Evolutionary conservation across 805 yeast genomes (phyloP).

Genomic region (Lipomyces yamanashiensis): DNA sequence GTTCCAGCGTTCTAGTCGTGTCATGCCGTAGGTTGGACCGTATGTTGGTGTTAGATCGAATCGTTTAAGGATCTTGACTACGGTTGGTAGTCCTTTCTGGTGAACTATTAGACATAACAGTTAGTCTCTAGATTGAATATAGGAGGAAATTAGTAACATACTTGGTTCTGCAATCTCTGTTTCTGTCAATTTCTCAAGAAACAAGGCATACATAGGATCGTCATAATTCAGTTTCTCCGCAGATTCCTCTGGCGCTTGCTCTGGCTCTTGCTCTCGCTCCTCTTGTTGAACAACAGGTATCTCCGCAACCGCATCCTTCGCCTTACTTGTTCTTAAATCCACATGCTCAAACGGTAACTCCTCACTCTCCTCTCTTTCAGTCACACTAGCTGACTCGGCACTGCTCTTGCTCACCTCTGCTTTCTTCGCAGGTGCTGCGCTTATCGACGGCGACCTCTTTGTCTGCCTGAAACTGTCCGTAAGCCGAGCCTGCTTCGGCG

Average conservation of each 20-base stretch:
- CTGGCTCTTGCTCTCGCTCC: background rate
- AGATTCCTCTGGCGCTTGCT: constrained; percentile 1
- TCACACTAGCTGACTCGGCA: background rate
- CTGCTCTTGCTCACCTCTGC: too few relatives aligned
- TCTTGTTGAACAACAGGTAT: background rate
- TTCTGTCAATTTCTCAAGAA: constrained; percentile 1
- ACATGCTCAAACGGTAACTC: background rate
- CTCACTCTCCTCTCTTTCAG: background rate
- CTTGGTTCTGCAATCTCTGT: constrained; percentile 28
- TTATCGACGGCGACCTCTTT: constrained; percentile 11
- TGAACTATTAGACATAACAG: constrained; percentile 42
- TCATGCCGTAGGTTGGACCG: constrained; percentile 50
- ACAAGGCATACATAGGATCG: constrained; percentile 15
- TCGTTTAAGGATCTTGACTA: constrained; percentile 43
- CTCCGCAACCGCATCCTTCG: background rate
- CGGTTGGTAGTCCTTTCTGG: constrained; percentile 40
- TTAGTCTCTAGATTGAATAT: background rate
- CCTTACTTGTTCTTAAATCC: background rate
- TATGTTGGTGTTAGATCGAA: constrained; percentile 46
- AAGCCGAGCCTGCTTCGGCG: constrained; percentile 20
- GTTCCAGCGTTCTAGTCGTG: constrained; percentile 48
- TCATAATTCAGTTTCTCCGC: constrained; percentile 19
- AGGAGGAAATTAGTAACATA: constrained; percentile 3
- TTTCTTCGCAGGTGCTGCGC: background rate
- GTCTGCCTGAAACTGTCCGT: constrained; percentile 22